Base-by-base conservation (phyloP, 2,329 filamentous ascomycete species). In the Cladorrhinum sp. region DNA sequence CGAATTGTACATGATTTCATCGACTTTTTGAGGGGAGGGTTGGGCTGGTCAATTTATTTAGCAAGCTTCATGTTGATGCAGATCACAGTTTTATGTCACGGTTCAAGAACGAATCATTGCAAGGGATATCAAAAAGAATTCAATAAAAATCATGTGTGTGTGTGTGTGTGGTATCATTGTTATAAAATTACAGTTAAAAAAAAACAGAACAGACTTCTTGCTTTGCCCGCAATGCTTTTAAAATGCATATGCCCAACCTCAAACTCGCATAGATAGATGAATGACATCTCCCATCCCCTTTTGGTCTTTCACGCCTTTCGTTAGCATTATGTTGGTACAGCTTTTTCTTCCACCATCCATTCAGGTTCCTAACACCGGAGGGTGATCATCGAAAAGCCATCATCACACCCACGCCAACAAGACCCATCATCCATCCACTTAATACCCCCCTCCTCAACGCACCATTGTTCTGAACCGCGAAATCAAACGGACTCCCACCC, bases 401-500 rank as follows among this genome's bases (percentile, higher is more conserved):
- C 25, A 53, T 36, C 18, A 27, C 24, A 16, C 29, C 36, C 18
- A 27, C 22, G 36, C 32, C 20, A 16, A 32, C 50, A 10, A 23
- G 2, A 4, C 50, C 50, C 16, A 53, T 22, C 5, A 38, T 2
- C 27, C 8, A 24, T 2, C n/a, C 50, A n/a, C 50, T 22, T 36
- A 8, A 20, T 53, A 38, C 29, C 50, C 24, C 24, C 20, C 48
- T 53, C 50, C 16, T 32, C 50, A 29, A 18, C 24, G 29, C 50
- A 27, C 50, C 50, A 38, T 18, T 32, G 23, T 18, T 53, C 12
- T 22, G 27, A 53, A 32, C 50, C 50, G 36, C 18, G 23, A 53
- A 53, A 53, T 71, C 70, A 54, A 71, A 71, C 8, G 69, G 69
- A 27, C 66, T 71, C n/a, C 68, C 67, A 18, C 68, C 68, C 23